A percentile compares a stretch with the other conserved stretches of the same genome.
Conservation (phyloP, 1,284 basidiomycete genomes). For the Moesziomyces globuligerus region DNA sequence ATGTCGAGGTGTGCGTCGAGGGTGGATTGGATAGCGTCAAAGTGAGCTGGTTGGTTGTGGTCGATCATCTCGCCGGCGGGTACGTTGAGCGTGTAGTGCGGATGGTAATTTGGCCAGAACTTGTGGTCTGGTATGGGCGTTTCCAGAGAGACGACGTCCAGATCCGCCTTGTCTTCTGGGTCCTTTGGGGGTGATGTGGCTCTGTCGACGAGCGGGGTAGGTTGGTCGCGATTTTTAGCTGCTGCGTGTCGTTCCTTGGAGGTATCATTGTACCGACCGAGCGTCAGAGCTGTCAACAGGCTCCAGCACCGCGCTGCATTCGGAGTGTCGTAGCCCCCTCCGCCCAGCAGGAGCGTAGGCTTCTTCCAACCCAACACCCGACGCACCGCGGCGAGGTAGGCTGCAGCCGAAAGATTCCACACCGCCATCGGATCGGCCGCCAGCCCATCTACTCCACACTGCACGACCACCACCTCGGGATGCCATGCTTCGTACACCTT, state of each 20-base stretch:
- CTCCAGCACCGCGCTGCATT: constrained; percentile 47
- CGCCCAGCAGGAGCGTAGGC: constrained; percentile 47
- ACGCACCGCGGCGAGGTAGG: constrained; percentile 23
- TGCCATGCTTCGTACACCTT: constrained; percentile 74
- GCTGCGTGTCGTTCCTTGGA: constrained; percentile 1
- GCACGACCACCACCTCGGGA: constrained; percentile 82
- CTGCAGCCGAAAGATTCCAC: constrained; percentile 79
- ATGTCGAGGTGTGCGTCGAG: constrained; percentile 19
- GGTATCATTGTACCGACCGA: constrained; percentile 19
- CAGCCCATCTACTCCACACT: constrained; percentile 86
- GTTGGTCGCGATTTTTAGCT: background rate
- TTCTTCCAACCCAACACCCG: constrained; percentile 30
- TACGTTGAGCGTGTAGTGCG: constrained; percentile 25
- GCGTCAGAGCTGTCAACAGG: constrained; percentile 31
- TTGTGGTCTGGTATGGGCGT: constrained; percentile 41
- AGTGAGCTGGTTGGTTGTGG: constrained; percentile 35
- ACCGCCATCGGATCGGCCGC: constrained; percentile 76
- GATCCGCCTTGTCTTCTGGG: background rate
- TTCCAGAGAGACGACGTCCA: constrained; percentile 7
- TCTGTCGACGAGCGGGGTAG: constrained; percentile 15
- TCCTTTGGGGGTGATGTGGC: background rate
- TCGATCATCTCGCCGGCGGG: constrained; percentile 39
- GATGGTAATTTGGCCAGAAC: constrained; percentile 32
- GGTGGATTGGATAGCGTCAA: constrained; percentile 21
- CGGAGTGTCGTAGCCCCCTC: constrained; percentile 42